Percentiles rank a stretch among this genome's conserved stretches.
Evolutionary conservation across 2,329 filamentous ascomycete species (phyloP).

Genomic region (Ophiobolus disseminans): DNA sequence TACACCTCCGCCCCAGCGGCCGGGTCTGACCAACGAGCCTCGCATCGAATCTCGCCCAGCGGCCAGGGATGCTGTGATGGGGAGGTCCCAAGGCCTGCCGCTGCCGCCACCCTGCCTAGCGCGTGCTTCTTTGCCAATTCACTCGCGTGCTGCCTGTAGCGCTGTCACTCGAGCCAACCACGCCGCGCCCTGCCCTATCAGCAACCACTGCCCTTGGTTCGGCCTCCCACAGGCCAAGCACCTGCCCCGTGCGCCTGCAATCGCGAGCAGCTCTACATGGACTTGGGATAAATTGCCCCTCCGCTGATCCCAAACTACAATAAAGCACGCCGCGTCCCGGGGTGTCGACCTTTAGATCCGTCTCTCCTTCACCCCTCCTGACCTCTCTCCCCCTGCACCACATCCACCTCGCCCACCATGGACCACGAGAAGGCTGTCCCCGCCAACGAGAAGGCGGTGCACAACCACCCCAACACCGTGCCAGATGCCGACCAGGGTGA

Average conservation of each 20-base stretch:
- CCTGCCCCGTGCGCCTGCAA: conserved; percentile 22
- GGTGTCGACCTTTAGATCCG: conserved; percentile 3
- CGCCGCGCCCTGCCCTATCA: conserved; percentile 22
- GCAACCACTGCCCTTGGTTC: conserved; percentile 8
- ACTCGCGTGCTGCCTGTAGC: conserved; percentile 15
- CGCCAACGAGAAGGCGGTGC: conserved; percentile 37
- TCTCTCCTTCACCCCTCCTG: conserved; percentile 10
- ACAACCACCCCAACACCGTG: conserved; percentile 16
- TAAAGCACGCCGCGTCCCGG: conserved; percentile 28
- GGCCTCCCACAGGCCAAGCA: conserved; percentile 13
- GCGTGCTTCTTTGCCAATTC: conserved; percentile 25
- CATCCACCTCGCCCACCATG: conserved; percentile 29
- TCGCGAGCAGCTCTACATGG: conserved; percentile 11
- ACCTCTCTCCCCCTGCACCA: conserved; percentile 6
- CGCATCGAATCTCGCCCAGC: conserved; percentile 60
- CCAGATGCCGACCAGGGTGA: conserved; percentile 20
- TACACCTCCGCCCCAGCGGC: conserved; percentile 20
- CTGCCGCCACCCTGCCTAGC: conserved; percentile 24
- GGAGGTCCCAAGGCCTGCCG: conserved; percentile 31
- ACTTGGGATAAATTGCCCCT: conserved; percentile 31
- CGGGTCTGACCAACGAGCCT: conserved; percentile 17
- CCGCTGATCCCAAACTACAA: conserved; percentile 35
- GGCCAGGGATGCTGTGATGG: conserved; percentile 48
- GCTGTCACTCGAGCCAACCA: conserved; percentile 18
- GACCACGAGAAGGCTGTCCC: conserved; percentile 35